Percentiles rank a stretch among this genome's conserved stretches.
phyloP scores from a whole-genome alignment of 2,329 filamentous ascomycete genomes.

The Tolypocladium guangdongense region DNA sequence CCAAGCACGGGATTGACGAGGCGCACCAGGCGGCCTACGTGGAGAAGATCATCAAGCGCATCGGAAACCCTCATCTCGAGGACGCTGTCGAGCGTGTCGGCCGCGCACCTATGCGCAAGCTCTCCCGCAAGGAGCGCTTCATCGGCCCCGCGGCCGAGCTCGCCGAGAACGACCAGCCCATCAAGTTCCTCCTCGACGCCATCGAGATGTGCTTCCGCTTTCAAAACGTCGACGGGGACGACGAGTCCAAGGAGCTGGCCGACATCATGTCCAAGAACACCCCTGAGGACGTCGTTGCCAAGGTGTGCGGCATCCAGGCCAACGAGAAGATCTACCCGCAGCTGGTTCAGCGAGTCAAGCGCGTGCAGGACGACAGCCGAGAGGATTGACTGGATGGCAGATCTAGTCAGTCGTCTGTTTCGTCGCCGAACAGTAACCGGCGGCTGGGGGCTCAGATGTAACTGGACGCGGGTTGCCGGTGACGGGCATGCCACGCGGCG shows the following conservation, averaged over 20 bases:
- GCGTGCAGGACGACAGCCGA: slow-evolving; percentile 59
- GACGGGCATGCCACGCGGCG: not conserved
- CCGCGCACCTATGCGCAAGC: slow-evolving; percentile 86
- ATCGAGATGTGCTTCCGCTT: slow-evolving; percentile 91
- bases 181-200: slow-evolving; percentile 64
- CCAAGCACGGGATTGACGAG: slow-evolving; percentile 70
- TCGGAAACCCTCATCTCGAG: slow-evolving; percentile 86
- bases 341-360: slow-evolving; percentile 68
- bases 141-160: slow-evolving; percentile 85
- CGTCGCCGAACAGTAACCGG: not conserved
- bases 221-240: slow-evolving; percentile 86
- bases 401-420: not conserved
- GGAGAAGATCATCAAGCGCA: slow-evolving; percentile 81
- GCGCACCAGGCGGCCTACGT: slow-evolving; percentile 79
- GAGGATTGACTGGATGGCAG: slow-evolving; percentile 28
- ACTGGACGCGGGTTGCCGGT: not conserved
- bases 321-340: slow-evolving; percentile 67
- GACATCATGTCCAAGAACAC: slow-evolving; percentile 69
- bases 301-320: slow-evolving; percentile 72
- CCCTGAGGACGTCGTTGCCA: slow-evolving; percentile 63
- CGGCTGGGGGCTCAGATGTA: slow-evolving; percentile 2
- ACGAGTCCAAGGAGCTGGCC: slow-evolving; percentile 77
- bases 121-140: slow-evolving; percentile 91
- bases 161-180: slow-evolving; percentile 66
- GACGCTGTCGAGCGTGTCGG: slow-evolving; percentile 93